Evolutionary conservation across 371 early-diverging fungal species (phyloP), one percentile per base, ranked within the genome.

Genomic region (Mortierella sp.): DNA sequence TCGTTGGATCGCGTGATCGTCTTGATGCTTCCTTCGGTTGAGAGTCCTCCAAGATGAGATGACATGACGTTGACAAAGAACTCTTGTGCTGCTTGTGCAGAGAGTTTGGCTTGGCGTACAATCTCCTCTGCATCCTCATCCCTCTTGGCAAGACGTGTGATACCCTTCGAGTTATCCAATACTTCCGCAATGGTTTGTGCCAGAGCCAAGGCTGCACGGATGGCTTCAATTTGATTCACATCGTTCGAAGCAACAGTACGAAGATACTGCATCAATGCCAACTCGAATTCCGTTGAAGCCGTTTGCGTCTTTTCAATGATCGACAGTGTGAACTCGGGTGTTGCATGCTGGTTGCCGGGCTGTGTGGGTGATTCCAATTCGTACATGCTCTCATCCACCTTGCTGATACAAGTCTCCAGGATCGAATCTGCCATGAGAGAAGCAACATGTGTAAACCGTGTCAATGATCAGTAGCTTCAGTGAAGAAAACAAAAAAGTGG

Each of bases 41-140:
- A 88, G 13, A 95, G 80, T 65, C 84, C 83, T 47, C 88, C 88
- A 63, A 97, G 79, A 31, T 89, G 86, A 16, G 80, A 73, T 0
- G 96, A 95, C 86, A 94, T 92, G 57, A 95, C 89, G 63, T 91
- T 90, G 61, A 86, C 86, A 71, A 97, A 96, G 86, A 94, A 96
- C 62, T 83, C 86, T 49, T 85, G 90, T 54, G 79, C 79, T 7
- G 85, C 78, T 60, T 89, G 86, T 8, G 91, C 95, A 22, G 91
- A 86, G 1, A 62, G 74, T 54, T 86, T 86, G n/a, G 92, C 87
- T 21, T 89, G 83, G n/a, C 81, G 67, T 41, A 93, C 80, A 31
- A 97, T 85, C 27, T 92, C 88, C 37, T 96, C 97, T 9, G 88
- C 82, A 19, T 83, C 81, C 41, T 92, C 92, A 63, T 96, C 96